Evolutionary conservation across 257 asterid genomes (phyloP).

Genomic region (Solanum arcanum): DNA sequence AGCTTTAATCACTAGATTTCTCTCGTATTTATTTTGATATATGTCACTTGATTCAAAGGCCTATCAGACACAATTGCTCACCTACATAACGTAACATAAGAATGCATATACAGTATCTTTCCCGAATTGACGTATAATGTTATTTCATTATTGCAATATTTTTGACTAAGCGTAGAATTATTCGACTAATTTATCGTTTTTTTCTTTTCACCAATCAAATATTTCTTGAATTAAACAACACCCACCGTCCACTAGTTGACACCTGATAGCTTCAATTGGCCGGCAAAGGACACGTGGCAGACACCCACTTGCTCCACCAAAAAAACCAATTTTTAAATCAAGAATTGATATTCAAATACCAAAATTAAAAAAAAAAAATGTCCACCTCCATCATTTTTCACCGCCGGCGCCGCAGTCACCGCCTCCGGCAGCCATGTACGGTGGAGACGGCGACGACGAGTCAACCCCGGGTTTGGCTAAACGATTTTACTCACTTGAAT

Average conservation of each 20-base stretch:
- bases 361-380: neutral
- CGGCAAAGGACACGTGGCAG: neutral
- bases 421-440: constrained; percentile 33
- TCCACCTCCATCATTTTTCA: neutral
- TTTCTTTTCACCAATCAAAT: neutral
- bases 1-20: neutral
- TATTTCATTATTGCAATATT: too few relatives aligned
- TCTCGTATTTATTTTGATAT: neutral
- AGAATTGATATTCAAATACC: neutral
- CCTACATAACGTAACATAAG: neutral
- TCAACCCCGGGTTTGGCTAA: constrained; percentile 5
- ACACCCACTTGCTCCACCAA: neutral
- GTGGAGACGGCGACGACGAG: constrained; percentile 5
- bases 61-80: too few relatives aligned
- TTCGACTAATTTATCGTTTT: neutral
- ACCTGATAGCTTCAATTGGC: neutral
- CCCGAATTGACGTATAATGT: too few relatives aligned
- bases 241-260: neutral
- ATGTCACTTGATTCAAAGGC: too few relatives aligned
- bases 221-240: neutral
- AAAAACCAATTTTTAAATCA: neutral
- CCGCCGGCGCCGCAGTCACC: neutral
- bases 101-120: too few relatives aligned
- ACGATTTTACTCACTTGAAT: constrained; percentile 35
- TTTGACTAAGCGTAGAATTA: too few relatives aligned